Evolutionary conservation across 78 protist species (phyloP).

Genomic region (Anaeramoeba ignava): DNA sequence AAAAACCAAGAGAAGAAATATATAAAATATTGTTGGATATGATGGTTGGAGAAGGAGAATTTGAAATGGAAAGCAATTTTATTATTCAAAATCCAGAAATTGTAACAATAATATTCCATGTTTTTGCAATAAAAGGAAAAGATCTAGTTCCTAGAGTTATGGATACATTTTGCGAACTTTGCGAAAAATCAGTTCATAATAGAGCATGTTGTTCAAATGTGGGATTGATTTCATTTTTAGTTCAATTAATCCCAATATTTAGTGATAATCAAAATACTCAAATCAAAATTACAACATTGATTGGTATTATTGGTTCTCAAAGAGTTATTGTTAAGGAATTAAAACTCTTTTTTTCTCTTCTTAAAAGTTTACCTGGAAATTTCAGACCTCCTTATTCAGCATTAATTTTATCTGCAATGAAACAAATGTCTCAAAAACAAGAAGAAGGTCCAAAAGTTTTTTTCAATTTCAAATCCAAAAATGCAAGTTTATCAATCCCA

Average conservation of each 20-base stretch:
- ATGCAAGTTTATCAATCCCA: background rate
- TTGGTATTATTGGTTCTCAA: background rate
- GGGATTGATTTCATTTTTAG: background rate
- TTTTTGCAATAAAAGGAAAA: too few species aligned
- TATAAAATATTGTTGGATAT: too few species aligned
- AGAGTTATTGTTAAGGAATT: background rate
- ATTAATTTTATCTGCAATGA: background rate
- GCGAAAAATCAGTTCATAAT: background rate
- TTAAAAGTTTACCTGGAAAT: background rate
- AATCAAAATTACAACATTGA: background rate
- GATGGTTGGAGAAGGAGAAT: too few species aligned
- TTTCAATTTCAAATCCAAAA: background rate
- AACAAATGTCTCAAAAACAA: background rate
- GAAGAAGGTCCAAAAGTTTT: background rate
- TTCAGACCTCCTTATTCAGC: background rate
- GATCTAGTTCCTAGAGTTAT: too few species aligned
- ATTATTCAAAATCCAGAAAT: too few species aligned
- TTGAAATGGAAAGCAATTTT: too few species aligned
- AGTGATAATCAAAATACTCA: background rate
- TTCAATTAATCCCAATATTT: background rate
- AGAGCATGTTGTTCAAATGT: background rate
- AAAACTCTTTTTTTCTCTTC: background rate
- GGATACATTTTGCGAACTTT: background rate
- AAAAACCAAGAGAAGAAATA: too few species aligned
- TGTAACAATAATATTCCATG: too few species aligned